Conservation (phyloP, 768 basidiomycete species). For the Panellus pusillus region DNA sequence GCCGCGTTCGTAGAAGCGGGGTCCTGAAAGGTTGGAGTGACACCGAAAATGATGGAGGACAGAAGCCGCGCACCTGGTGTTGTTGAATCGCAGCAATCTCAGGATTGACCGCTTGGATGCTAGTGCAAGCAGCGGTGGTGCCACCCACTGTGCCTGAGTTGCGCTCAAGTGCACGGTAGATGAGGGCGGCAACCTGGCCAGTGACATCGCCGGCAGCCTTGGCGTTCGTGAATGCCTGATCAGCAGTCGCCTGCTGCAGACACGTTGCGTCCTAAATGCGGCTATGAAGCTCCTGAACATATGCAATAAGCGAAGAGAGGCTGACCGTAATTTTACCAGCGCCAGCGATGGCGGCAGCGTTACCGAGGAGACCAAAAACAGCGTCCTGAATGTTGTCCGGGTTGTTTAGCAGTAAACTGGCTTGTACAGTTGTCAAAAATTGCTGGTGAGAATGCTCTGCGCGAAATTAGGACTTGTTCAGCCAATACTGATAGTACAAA, state of each 20-base stretch:
- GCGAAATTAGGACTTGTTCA: background rate
- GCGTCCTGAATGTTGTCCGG: constrained; percentile 59
- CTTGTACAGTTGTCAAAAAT: constrained; percentile 52
- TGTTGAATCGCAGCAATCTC: constrained; percentile 66
- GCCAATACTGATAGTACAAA: background rate
- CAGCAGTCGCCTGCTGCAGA: constrained; percentile 64
- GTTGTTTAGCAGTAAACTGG: constrained; percentile 53
- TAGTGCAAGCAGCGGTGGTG: constrained; percentile 48
- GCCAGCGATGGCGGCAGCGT: constrained; percentile 59
- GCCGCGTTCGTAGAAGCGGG: constrained; percentile 60
- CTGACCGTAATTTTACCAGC: constrained; percentile 54
- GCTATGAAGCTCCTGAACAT: background rate
- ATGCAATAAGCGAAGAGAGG: background rate
- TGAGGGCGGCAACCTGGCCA: constrained; percentile 57
- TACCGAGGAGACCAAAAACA: constrained; percentile 63
- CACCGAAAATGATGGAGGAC: background rate
- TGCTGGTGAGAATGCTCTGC: constrained; percentile 65
- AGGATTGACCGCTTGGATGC: constrained; percentile 56
- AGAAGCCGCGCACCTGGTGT: constrained; percentile 43
- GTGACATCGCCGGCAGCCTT: constrained; percentile 59
- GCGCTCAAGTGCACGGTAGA: constrained; percentile 65
- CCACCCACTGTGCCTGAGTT: constrained; percentile 60
- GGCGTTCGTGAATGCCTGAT: constrained; percentile 73
- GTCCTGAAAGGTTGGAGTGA: constrained; percentile 38
- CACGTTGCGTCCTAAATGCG: constrained; percentile 51